phyloP scores from a whole-genome alignment of 2,329 filamentous ascomycete species.

The Aspergillus sp. region DNA sequence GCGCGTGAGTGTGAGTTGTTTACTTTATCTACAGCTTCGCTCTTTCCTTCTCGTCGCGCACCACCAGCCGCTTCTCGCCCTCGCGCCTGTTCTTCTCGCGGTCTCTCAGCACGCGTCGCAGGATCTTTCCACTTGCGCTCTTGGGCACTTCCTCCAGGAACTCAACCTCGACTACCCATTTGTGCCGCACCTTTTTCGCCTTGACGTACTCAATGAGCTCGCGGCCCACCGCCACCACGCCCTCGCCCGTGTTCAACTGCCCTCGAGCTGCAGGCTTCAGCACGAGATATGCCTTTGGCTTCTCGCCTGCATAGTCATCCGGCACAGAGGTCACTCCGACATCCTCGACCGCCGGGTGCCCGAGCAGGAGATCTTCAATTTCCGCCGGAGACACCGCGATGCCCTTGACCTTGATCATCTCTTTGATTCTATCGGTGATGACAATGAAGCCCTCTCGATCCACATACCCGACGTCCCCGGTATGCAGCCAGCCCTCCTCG shows the following conservation, averaged over 20 bases:
- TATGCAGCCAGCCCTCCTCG: slow-evolving; percentile 56
- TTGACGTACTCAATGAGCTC: slow-evolving; percentile 62
- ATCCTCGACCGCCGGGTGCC: slow-evolving; percentile 57
- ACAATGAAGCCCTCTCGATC: slow-evolving; percentile 38
- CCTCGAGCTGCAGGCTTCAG: slow-evolving; percentile 29
- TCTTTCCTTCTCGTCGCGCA: slow-evolving; percentile 7
- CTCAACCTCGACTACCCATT: slow-evolving; percentile 40
- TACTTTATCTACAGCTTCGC: slow-evolving; percentile 15
- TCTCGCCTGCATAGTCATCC: slow-evolving; percentile 50
- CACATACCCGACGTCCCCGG: slow-evolving; percentile 65
- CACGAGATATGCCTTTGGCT: slow-evolving; percentile 59
- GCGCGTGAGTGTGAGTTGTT: background rate
- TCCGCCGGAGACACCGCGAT: slow-evolving; percentile 59
- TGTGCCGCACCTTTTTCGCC: slow-evolving; percentile 61
- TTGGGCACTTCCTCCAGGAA: slow-evolving; percentile 61
- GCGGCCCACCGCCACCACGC: slow-evolving; percentile 26
- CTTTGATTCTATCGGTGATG: slow-evolving; percentile 61
- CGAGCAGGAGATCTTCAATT: slow-evolving; percentile 62
- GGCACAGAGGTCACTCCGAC: slow-evolving; percentile 48
- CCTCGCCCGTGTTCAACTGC: background rate
- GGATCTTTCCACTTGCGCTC: slow-evolving; percentile 72
- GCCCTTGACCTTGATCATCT: slow-evolving; percentile 68
- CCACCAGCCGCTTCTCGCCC: slow-evolving; percentile 13
- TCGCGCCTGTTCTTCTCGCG: slow-evolving; percentile 3
- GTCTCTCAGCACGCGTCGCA: slow-evolving; percentile 61